Evolutionary conservation across 768 basidiomycete genomes (phyloP).

Genomic region (Hypsizygus marmoreus): DNA sequence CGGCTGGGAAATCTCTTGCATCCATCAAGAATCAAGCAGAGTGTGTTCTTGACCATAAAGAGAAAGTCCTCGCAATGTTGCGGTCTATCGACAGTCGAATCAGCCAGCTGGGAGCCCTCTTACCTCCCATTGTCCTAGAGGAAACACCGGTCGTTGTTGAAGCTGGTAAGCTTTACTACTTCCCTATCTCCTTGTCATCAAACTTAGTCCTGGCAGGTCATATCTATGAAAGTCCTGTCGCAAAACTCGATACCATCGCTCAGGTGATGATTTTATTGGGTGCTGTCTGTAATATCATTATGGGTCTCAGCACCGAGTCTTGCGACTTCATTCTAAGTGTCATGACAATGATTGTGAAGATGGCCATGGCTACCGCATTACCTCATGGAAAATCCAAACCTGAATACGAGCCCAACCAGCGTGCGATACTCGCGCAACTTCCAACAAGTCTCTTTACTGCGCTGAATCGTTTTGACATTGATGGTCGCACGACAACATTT

Average conservation of each 20-base stretch:
- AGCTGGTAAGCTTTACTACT: background rate
- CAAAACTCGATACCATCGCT: constrained; percentile 1
- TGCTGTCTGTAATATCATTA: no score
- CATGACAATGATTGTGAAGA: no score
- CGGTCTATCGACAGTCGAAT: background rate
- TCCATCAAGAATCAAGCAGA: background rate
- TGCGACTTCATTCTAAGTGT: no score
- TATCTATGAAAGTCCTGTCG: background rate
- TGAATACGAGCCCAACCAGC: constrained; percentile 1
- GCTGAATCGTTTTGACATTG: no score
- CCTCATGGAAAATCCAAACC: background rate
- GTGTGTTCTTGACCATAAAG: background rate
- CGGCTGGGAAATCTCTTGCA: background rate
- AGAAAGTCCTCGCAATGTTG: background rate
- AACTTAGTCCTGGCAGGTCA: background rate
- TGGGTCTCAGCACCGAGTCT: no score
- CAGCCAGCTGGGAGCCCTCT: no score
- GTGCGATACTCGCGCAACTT: constrained; percentile 11
- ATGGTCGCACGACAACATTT: no score
- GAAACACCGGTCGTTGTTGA: no score
- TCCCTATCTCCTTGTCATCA: background rate
- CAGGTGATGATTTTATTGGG: background rate
- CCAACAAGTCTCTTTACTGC: constrained; percentile 15
- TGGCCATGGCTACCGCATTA: no score
- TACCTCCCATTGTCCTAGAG: no score